Evolutionary conservation across 2,329 filamentous ascomycete species (phyloP).

Genomic region (Fusarium sp.): DNA sequence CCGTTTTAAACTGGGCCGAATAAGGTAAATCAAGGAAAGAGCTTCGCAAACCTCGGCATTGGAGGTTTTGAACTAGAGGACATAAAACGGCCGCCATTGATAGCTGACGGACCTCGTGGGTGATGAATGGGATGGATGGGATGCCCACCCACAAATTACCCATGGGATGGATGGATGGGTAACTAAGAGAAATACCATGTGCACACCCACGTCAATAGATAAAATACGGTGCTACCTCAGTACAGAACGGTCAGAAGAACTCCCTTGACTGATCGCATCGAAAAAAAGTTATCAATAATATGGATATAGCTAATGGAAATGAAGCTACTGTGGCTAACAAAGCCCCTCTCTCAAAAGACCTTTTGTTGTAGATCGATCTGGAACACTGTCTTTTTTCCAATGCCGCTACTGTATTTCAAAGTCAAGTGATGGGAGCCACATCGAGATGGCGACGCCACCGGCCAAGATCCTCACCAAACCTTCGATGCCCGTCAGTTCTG

Average conservation of each 20-base stretch:
- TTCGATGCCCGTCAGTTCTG: slow-evolving; percentile 37
- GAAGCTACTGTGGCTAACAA: slow-evolving; percentile 7
- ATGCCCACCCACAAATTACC: slow-evolving; percentile 14
- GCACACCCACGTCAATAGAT: not conserved
- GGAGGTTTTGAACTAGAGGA: not conserved
- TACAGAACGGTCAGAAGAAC: not conserved
- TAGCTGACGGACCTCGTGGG: not conserved
- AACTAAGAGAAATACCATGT: not conserved
- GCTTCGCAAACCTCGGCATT: not conserved
- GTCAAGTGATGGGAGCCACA: slow-evolving; percentile 35
- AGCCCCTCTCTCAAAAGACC: not conserved
- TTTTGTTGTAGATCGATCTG: slow-evolving; percentile 35
- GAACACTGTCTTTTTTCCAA: slow-evolving; percentile 9
- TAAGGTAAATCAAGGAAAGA: not conserved
- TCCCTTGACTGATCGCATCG: not conserved
- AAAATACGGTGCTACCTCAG: not conserved
- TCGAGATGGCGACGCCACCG: slow-evolving; percentile 44
- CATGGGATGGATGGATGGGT: slow-evolving; percentile 1
- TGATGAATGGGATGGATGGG: not conserved
- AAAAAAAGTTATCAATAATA: not conserved
- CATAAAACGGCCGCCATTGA: slow-evolving; percentile 31
- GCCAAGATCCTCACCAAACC: slow-evolving; percentile 40
- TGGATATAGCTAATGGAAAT: not conserved
- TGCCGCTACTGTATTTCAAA: slow-evolving; percentile 6
- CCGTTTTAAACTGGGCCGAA: slow-evolving; percentile 44